A percentile compares a stretch with the other conserved stretches of the same genome.
These are phyloP conservation scores for Nakaseomyces glabratus DNA, from an alignment of 1,139 yeast species.

Conservation along the genomic window DNA sequence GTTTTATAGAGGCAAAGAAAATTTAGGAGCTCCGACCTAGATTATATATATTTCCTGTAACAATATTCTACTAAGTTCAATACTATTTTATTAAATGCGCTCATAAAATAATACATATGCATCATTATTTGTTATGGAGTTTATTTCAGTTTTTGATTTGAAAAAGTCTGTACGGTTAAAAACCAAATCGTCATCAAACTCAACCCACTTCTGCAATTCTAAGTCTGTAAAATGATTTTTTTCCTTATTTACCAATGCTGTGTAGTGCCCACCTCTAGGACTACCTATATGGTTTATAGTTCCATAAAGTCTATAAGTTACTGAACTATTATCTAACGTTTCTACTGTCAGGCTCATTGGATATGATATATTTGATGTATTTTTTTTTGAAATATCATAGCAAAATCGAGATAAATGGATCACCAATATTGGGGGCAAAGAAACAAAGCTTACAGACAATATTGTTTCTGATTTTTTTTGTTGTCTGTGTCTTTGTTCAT, in stretches of 20 bases:
- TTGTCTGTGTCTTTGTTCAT: neutral
- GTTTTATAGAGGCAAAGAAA: too few species aligned
- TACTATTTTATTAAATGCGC: too few species aligned
- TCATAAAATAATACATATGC: conserved; percentile 71
- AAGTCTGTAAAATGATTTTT: conserved; percentile 25
- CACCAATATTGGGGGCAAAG: conserved; percentile 52
- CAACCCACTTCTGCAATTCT: conserved; percentile 44
- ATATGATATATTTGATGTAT: conserved; percentile 42
- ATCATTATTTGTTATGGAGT: conserved; percentile 44
- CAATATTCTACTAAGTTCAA: too few species aligned
- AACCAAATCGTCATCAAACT: conserved; percentile 58
- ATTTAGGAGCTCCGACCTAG: too few species aligned
- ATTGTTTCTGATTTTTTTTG: conserved; percentile 33
- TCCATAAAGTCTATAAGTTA: conserved; percentile 46
- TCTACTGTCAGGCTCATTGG: conserved; percentile 43
- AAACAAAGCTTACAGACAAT: conserved; percentile 49
- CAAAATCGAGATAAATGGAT: conserved; percentile 54
- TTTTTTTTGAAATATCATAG: conserved; percentile 45
- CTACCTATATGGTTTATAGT: conserved; percentile 60
- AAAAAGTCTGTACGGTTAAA: neutral
- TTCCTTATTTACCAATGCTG: conserved; percentile 49
- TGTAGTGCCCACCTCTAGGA: conserved; percentile 61
- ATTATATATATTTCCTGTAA: too few species aligned
- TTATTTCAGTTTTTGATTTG: conserved; percentile 28
- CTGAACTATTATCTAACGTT: conserved; percentile 33